These are phyloP conservation scores for Penicillium glabrum DNA, from an alignment of 2,329 filamentous ascomycete species.

Conservation along the genomic window DNA sequence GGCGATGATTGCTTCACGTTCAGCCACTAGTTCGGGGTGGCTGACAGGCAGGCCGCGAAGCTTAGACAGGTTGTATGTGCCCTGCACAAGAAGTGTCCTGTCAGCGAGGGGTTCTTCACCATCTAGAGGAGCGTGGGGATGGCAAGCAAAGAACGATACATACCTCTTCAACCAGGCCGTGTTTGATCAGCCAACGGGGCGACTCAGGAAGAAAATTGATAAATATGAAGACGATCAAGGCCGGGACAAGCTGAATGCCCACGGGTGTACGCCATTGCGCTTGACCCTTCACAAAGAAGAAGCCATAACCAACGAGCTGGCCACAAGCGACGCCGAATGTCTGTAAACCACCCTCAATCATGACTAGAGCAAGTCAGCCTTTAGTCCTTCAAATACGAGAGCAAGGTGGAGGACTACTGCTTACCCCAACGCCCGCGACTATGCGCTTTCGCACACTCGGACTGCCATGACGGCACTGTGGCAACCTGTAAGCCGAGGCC, in stretches of 20 bases:
- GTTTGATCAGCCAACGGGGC: conserved; percentile 6
- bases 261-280: conserved; percentile 6
- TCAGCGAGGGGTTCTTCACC: conserved; percentile 3
- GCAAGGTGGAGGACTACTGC: neutral
- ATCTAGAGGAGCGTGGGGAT: conserved; percentile 4
- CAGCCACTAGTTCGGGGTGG: neutral
- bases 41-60: neutral
- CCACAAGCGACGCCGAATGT: neutral
- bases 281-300: neutral
- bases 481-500: conserved; percentile 9
- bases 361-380: neutral
- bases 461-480: conserved; percentile 10
- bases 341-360: neutral
- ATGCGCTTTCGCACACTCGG: conserved; percentile 10
- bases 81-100: neutral
- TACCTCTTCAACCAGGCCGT: conserved; percentile 4
- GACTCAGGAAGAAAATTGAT: conserved; percentile 9
- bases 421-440: conserved; percentile 2
- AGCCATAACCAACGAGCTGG: neutral
- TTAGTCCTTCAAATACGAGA: conserved; percentile 9
- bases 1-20: neutral
- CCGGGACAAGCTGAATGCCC: conserved; percentile 5
- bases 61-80: neutral
- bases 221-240: conserved; percentile 1
- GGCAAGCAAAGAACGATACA: neutral